These are phyloP conservation scores for Pistacia vera DNA, from an alignment of 345 rosid genomes.

Conservation along the genomic window DNA sequence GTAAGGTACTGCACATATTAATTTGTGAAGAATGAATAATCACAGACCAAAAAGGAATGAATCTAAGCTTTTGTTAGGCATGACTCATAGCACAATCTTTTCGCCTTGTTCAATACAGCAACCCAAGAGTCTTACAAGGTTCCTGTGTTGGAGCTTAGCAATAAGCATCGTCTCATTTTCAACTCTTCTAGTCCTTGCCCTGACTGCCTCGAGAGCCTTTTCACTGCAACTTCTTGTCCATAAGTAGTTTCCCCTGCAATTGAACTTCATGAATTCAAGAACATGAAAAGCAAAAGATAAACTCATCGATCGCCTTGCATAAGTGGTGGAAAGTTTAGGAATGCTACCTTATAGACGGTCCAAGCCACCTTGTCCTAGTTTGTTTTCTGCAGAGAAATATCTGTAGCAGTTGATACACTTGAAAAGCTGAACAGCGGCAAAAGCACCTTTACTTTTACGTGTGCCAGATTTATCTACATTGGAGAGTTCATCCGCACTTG, in stretches of 20 bases:
- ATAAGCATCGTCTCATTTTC: constrained; percentile 34
- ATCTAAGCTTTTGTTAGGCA: constrained; percentile 47
- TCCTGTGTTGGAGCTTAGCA: constrained; percentile 42
- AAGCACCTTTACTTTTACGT: neutral
- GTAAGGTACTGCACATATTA: neutral
- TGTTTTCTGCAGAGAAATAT: constrained; percentile 25
- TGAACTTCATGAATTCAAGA: neutral
- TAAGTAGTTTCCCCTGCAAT: constrained; percentile 35
- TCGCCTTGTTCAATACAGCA: constrained; percentile 40
- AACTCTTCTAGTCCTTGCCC: constrained; percentile 42
- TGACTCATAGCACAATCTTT: constrained; percentile 39
- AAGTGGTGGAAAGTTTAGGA: neutral
- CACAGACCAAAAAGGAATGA: constrained; percentile 37
- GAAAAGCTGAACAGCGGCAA: constrained; percentile 30
- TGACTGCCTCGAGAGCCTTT: constrained; percentile 36
- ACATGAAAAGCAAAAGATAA: neutral
- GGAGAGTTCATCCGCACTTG: neutral
- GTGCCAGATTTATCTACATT: neutral
- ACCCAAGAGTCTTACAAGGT: constrained; percentile 42
- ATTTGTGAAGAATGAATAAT: neutral
- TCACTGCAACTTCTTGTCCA: constrained; percentile 43
- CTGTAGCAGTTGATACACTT: constrained; percentile 26
- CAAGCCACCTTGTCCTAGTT: constrained; percentile 49
- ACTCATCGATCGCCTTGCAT: neutral
- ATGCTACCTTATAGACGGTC: constrained; percentile 27